These are phyloP conservation scores for Rhizopus arrhizus DNA, from an alignment of 371 early-diverging fungal genomes.

Conservation along the genomic window DNA sequence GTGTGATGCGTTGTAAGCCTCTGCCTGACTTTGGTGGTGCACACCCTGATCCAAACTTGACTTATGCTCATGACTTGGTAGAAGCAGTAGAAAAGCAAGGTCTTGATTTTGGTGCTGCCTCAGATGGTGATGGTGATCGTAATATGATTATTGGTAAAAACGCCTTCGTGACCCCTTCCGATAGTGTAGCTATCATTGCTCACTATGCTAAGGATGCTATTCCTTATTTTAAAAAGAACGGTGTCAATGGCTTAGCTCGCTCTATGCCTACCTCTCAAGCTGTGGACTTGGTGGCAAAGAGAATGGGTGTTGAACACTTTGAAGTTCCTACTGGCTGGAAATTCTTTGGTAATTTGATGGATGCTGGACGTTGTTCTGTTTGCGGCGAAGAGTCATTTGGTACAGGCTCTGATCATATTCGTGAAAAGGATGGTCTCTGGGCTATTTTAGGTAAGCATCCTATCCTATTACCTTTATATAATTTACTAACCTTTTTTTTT, in stretches of 20 bases:
- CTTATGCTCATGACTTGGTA: constrained; percentile 94
- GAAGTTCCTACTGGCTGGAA: constrained; percentile 96
- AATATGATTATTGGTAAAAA: constrained; percentile 96
- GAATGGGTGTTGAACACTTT: constrained; percentile 76
- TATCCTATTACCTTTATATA: constrained; percentile 1
- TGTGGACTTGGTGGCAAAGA: constrained; percentile 87
- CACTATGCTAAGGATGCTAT: constrained; percentile 81
- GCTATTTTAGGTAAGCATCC: constrained; percentile 75
- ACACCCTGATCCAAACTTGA: constrained; percentile 98
- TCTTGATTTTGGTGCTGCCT: constrained; percentile 92
- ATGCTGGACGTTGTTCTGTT: constrained; percentile 89
- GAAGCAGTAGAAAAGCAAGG: constrained; percentile 81
- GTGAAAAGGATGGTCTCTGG: constrained; percentile 99
- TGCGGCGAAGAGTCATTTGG: constrained; percentile 99
- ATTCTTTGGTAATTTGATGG: constrained; percentile 99
- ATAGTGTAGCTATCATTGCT: constrained; percentile 96
- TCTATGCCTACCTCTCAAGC: constrained; percentile 96
- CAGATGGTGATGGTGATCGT: constrained; percentile 92
- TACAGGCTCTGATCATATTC: constrained; percentile 96
- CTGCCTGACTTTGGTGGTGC: constrained; percentile 91
- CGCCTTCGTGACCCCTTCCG: constrained; percentile 95
- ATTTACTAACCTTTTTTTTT: too few species aligned
- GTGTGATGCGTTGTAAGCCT: constrained; percentile 85
- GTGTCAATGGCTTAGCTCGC: constrained; percentile 89
- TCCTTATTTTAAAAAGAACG: constrained; percentile 89